Evolutionary conservation across 164 flowering plant genomes (phyloP).

Genomic region (Warburgia ugandensis): DNA sequence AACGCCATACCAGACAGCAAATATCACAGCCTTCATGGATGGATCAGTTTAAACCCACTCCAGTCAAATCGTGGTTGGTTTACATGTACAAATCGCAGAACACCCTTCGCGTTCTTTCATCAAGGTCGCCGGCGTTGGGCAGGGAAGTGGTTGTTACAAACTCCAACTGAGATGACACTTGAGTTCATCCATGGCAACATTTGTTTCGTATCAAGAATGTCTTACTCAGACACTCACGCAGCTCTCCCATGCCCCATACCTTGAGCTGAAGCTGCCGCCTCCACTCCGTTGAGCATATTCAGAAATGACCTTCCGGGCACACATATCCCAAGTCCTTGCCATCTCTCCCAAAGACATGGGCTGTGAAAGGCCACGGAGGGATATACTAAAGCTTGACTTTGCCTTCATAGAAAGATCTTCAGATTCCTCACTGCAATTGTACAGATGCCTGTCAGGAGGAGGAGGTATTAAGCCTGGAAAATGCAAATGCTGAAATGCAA

Average conservation of each 20-base stretch:
- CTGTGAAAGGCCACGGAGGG: constrained; percentile 59
- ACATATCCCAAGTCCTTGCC: constrained; percentile 76
- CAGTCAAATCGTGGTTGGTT: no score
- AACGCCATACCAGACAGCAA: no score
- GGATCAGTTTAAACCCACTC: no score
- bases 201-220: no score
- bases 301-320: constrained; percentile 58
- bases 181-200: no score
- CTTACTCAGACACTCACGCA: constrained; percentile 50
- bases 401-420: constrained; percentile 71
- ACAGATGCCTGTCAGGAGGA: background rate
- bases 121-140: no score
- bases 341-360: constrained; percentile 71
- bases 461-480: background rate
- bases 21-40: no score
- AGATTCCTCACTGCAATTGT: constrained; percentile 44
- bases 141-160: no score
- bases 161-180: no score
- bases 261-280: constrained; percentile 85
- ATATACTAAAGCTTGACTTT: constrained; percentile 51
- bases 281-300: constrained; percentile 69
- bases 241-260: constrained; percentile 77
- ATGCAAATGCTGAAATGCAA: background rate
- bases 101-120: no score
- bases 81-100: no score